Evolutionary conservation across 83 land plant genomes (phyloP), one percentile per base, ranked within the genome.

Genomic region (Isoetes engelmannii): DNA sequence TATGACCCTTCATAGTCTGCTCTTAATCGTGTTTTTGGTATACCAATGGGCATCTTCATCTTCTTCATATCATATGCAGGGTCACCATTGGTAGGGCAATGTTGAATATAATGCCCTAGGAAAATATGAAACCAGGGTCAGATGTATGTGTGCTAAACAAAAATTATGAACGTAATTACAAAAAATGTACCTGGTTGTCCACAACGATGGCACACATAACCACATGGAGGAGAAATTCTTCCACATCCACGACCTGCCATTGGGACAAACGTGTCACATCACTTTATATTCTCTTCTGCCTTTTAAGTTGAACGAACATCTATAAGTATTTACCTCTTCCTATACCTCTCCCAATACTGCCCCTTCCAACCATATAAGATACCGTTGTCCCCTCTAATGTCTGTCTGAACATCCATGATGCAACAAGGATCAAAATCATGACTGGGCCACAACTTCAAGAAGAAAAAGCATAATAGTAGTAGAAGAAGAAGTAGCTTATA

Each of bases 41-140:
- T 75, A 60, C 78, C 78, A 42, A 75, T 68, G 43, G 78, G 78
- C 12, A 54, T 61, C 51, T 70, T 70, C 69, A 65, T 65, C 61
- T 57, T 81, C 64, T 67, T 81, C 57, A 73, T 67, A 56, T 74
- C 78, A 78, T 70, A 74, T 4, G 83, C 59, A 44, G 84, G 74
- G 69, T 81, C 78, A 4, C 72, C 78, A 70, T 78, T 79, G 42
- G 78, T 81, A 61, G 72, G 78, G 71, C 83, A 81, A 55, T 71
- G 82, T 63, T 79, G 82, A 59, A 74, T 74, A 66, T 65, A 81
- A 79, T 81, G 84, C 49, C 84, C 84, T 81, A 48, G 8, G 60
- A 18, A 53, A 12, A 51, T 15, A 17, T 12, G 55, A 51, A 51
- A 51, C 37, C 37, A 28, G 37, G 37, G 37, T 28, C 37, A 28